phyloP scores from a whole-genome alignment of 768 basidiomycete genomes.

The Thelephora ganbajun region DNA sequence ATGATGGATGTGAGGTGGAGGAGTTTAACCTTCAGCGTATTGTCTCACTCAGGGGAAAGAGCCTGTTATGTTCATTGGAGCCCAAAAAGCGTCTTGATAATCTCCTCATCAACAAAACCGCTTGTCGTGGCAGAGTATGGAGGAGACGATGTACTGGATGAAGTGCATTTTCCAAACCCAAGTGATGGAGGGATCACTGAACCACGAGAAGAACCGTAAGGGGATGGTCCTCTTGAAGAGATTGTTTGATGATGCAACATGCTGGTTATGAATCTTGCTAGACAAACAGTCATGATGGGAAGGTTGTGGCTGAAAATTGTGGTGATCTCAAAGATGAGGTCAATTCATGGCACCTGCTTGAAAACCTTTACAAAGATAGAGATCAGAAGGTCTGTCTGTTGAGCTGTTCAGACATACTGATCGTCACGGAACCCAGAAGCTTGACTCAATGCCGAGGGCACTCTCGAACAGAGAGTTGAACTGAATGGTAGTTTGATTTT shows the following conservation, averaged over 20 bases:
- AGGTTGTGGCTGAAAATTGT: slow-evolving; percentile 67
- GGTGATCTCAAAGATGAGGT: slow-evolving; percentile 80
- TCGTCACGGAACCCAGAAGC: no score
- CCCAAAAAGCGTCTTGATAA: slow-evolving; percentile 71
- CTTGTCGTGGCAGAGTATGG: slow-evolving; percentile 58
- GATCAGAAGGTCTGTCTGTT: slow-evolving; percentile 52
- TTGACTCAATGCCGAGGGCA: no score
- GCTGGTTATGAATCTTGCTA: slow-evolving; percentile 73
- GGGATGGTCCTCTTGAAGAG: slow-evolving; percentile 67
- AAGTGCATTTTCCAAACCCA: slow-evolving; percentile 71
- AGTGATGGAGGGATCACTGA: slow-evolving; percentile 45
- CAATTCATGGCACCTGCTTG: slow-evolving; percentile 60
- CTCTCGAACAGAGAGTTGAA: no score
- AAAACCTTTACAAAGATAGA: slow-evolving; percentile 67
- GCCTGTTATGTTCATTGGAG: slow-evolving; percentile 46
- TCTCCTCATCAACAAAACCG: slow-evolving; percentile 56
- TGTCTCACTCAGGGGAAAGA: slow-evolving; percentile 51
- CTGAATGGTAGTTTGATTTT: no score
- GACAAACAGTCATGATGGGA: slow-evolving; percentile 65
- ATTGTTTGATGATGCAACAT: slow-evolving; percentile 65
- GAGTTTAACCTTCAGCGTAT: slow-evolving; percentile 82
- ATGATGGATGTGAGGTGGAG: slow-evolving; percentile 81
- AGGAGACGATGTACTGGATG: slow-evolving; percentile 76
- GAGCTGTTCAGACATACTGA: no score
- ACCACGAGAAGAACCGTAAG: slow-evolving; percentile 77